These are phyloP conservation scores for Pythium diclinum DNA, from an alignment of 352 stramenopile genomes.

Conservation along the genomic window DNA sequence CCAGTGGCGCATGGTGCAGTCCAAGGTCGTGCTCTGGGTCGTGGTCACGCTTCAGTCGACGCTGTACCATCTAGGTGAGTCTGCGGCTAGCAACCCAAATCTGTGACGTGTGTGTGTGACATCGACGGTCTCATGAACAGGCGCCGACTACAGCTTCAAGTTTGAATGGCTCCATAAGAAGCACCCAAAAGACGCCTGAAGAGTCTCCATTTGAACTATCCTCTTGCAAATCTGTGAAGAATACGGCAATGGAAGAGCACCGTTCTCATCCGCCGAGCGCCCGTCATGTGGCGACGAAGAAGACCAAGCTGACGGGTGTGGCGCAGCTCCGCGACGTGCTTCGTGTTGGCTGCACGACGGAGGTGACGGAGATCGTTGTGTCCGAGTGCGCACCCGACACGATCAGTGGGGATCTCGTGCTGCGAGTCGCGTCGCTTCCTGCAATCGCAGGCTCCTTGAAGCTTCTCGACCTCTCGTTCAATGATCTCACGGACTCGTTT, in stretches of 20 bases:
- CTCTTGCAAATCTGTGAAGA: background rate
- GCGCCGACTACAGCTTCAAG: slow-evolving; percentile 9
- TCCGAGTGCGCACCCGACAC: slow-evolving; percentile 20
- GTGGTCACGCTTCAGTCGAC: slow-evolving; percentile 30
- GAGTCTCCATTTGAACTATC: background rate
- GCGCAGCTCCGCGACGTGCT: slow-evolving; percentile 12
- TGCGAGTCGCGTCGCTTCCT: slow-evolving; percentile 12
- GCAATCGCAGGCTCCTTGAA: slow-evolving; percentile 16
- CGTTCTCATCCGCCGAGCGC: slow-evolving; percentile 16
- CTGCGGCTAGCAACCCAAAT: too few relatives aligned
- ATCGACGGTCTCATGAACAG: background rate
- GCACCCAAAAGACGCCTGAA: background rate
- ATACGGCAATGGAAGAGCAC: background rate
- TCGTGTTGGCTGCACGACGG: slow-evolving; percentile 1
- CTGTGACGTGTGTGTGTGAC: too few relatives aligned
- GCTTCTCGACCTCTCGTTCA: slow-evolving; percentile 54
- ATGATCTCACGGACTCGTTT: slow-evolving; percentile 40
- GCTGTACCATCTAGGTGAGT: slow-evolving; percentile 33
- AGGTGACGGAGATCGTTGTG: slow-evolving; percentile 28
- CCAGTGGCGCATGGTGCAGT: slow-evolving; percentile 36
- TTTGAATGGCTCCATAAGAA: slow-evolving; percentile 16
- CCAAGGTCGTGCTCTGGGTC: slow-evolving; percentile 42
- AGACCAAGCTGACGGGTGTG: slow-evolving; percentile 7
- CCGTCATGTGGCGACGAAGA: slow-evolving; percentile 7
- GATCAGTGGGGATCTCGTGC: slow-evolving; percentile 26